Evolutionary conservation across 768 basidiomycete species (phyloP).

Genomic region (Pisolithus tinctorius): DNA sequence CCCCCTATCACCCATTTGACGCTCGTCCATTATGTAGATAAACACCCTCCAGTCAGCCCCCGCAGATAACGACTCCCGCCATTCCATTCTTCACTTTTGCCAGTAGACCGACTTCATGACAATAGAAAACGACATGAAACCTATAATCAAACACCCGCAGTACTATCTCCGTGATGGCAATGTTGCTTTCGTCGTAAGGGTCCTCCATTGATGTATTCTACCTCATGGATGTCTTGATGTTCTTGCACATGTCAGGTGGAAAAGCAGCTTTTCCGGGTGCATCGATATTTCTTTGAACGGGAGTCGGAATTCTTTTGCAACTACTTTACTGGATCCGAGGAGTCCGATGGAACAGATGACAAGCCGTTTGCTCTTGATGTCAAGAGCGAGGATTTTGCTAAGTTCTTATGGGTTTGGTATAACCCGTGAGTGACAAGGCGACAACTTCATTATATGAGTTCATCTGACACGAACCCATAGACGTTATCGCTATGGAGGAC

Average conservation of each 20-base stretch:
- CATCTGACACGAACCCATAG: constrained; percentile 27
- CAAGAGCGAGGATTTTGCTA: constrained; percentile 34
- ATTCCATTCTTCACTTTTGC: neutral
- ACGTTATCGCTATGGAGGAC: constrained; percentile 49
- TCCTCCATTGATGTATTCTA: neutral
- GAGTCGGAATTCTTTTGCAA: constrained; percentile 27
- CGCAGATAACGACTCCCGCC: no score
- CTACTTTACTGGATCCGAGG: constrained; percentile 16
- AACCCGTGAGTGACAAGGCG: constrained; percentile 35
- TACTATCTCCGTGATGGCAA: constrained; percentile 55
- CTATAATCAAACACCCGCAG: constrained; percentile 20
- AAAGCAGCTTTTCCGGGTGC: constrained; percentile 25
- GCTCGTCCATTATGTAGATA: no score
- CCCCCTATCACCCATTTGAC: no score
- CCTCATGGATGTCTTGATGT: neutral
- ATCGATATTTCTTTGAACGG: constrained; percentile 31
- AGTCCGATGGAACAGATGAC: neutral
- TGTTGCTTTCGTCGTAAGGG: constrained; percentile 44
- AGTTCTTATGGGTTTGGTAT: constrained; percentile 51
- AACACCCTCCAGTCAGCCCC: no score
- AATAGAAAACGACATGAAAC: constrained; percentile 2
- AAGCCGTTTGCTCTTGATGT: constrained; percentile 21
- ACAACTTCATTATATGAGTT: neutral
- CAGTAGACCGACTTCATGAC: constrained; percentile 1
- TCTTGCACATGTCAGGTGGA: constrained; percentile 24